Conservation (phyloP, 495 filamentous ascomycete genomes). For the Lepraria neglecta region DNA sequence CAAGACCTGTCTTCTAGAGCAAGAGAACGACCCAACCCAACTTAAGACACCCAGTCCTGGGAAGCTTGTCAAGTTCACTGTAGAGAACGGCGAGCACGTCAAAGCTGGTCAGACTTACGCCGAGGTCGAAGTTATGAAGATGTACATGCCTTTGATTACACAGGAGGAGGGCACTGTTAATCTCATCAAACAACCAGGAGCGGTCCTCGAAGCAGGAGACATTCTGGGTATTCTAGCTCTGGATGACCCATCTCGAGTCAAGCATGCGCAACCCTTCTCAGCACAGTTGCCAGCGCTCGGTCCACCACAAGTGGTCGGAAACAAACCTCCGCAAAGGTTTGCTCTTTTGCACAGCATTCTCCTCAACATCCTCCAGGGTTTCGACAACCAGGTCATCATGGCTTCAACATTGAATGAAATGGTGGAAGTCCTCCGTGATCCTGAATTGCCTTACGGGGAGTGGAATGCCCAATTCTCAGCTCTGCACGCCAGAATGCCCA, state of each 20-base stretch:
- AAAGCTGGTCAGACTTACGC: constrained; percentile 89
- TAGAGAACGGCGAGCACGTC: constrained; percentile 95
- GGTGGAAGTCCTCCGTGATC: constrained; percentile 79
- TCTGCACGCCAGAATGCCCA: constrained; percentile 90
- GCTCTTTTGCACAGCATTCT: constrained; percentile 68
- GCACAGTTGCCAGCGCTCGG: constrained; percentile 87
- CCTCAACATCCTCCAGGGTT: constrained; percentile 84
- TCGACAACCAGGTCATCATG: constrained; percentile 98
- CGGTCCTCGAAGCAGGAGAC: constrained; percentile 95
- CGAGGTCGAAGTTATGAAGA: constrained; percentile 99
- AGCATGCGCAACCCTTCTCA: constrained; percentile 94
- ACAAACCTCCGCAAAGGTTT: constrained; percentile 88
- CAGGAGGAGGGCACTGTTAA: constrained; percentile 96
- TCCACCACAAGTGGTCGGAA: constrained; percentile 76
- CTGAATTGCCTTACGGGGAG: constrained; percentile 90
- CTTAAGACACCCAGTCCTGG: constrained; percentile 90
- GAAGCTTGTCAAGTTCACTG: constrained; percentile 97
- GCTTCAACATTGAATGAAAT: constrained; percentile 78
- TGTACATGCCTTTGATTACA: constrained; percentile 99
- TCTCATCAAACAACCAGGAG: constrained; percentile 97
- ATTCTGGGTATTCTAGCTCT: constrained; percentile 96
- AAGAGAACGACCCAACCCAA: constrained; percentile 98
- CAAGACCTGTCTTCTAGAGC: constrained; percentile 96
- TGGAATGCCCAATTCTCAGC: constrained; percentile 94
- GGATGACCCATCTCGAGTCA: constrained; percentile 92